A percentile compares a stretch with the other conserved stretches of the same genome.
Conservation (phyloP, 1,284 basidiomycete species). For the Afroboletus lepidellus region DNA sequence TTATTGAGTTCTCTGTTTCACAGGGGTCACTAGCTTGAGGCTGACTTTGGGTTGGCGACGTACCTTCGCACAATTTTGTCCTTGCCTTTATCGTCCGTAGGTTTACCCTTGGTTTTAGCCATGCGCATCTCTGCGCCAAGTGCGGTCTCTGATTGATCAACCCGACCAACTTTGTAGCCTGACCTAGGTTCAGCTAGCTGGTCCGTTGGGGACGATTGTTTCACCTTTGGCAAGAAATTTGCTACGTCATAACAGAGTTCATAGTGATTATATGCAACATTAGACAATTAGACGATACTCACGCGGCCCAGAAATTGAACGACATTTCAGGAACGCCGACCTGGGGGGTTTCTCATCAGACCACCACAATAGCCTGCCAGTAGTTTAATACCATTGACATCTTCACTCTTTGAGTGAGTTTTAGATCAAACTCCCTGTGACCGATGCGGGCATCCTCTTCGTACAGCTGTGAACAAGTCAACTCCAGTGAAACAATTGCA, state of each 20-base stretch:
- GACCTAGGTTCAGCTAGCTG: constrained; percentile 11
- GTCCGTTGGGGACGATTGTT: not conserved
- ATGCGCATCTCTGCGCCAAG: constrained; percentile 80
- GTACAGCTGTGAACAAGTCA: constrained; percentile 64
- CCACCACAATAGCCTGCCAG: not conserved
- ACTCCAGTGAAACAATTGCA: not conserved
- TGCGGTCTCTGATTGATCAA: constrained; percentile 96
- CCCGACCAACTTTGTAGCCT: constrained; percentile 96
- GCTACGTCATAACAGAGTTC: constrained; percentile 32
- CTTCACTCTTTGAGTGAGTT: constrained; percentile 89
- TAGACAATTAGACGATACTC: constrained; percentile 40
- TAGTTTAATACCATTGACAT: constrained; percentile 86
- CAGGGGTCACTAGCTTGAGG: constrained; percentile 3
- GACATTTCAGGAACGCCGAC: constrained; percentile 95
- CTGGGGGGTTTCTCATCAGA: constrained; percentile 38
- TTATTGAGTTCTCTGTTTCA: constrained; percentile 83
- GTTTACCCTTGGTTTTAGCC: constrained; percentile 68
- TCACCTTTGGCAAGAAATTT: constrained; percentile 81
- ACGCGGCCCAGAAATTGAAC: constrained; percentile 92
- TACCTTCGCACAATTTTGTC: constrained; percentile 83
- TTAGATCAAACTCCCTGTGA: constrained; percentile 90
- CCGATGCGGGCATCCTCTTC: constrained; percentile 92
- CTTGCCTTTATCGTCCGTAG: constrained; percentile 46
- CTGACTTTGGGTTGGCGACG: constrained; percentile 5
- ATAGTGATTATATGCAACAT: constrained; percentile 6